Evolutionary conservation across 345 rosid genomes (phyloP).

Genomic region (Salix koriyanagi): DNA sequence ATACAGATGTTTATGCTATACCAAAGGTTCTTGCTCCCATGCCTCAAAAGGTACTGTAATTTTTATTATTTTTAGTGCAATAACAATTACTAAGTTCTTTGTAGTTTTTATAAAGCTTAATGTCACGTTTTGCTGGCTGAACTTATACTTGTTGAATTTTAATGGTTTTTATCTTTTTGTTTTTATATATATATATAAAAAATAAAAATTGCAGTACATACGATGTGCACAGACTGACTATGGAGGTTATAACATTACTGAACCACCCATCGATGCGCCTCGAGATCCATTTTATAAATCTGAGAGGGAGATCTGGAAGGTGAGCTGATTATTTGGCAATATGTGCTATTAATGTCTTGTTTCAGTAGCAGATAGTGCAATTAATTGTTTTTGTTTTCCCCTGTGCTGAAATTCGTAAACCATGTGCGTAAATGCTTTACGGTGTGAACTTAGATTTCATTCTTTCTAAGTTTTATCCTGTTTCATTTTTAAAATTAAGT

Average conservation of each 20-base stretch:
- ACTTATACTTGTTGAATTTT: neutral
- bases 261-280: slow-evolving; percentile 88
- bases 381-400: neutral
- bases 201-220: slow-evolving; percentile 64
- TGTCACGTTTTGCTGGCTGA: neutral
- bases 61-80: neutral
- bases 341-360: neutral
- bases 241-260: slow-evolving; percentile 78
- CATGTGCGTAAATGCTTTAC: neutral
- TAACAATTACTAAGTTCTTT: neutral
- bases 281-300: slow-evolving; percentile 84
- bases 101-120: neutral
- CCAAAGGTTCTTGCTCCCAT: slow-evolving; percentile 85
- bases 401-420: neutral
- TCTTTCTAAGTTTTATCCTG: neutral
- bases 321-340: slow-evolving; percentile 13
- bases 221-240: slow-evolving; percentile 82
- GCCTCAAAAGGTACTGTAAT: slow-evolving; percentile 68
- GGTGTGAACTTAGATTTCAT: neutral
- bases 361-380: neutral
- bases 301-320: slow-evolving; percentile 76
- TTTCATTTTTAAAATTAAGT: no score
- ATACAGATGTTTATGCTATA: slow-evolving; percentile 78
- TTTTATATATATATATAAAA: neutral
- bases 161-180: neutral